Percentiles rank a stretch among this genome's conserved stretches.
Conservation (phyloP, 2,329 filamentous ascomycete species). For the Alternaria ethzedia region DNA sequence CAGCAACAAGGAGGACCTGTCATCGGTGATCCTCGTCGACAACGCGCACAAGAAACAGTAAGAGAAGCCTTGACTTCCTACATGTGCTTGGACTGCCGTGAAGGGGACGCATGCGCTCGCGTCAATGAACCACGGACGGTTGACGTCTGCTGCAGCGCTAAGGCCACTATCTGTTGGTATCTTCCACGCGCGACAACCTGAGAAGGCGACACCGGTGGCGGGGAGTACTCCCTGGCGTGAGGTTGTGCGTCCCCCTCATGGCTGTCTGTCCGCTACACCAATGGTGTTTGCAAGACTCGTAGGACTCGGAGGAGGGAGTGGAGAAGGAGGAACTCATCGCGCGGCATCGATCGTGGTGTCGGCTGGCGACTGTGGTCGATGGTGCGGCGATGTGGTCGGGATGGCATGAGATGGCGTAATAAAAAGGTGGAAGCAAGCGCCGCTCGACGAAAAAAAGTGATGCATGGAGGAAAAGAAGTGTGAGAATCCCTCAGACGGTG, state of each 20-base stretch:
- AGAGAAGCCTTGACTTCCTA: slow-evolving; percentile 18
- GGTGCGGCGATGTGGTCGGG: neutral
- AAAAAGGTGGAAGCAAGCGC: neutral
- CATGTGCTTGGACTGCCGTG: slow-evolving; percentile 19
- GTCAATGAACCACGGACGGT: slow-evolving; percentile 33
- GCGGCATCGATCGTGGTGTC: slow-evolving; percentile 3
- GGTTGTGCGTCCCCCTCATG: slow-evolving; percentile 18
- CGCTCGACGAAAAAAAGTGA: neutral
- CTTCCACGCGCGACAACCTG: slow-evolving; percentile 31
- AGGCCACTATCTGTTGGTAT: slow-evolving; percentile 35
- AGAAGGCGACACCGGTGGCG: slow-evolving; percentile 35
- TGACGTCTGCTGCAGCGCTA: slow-evolving; percentile 29
- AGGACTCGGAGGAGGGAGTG: neutral
- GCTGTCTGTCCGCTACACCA: slow-evolving; percentile 14
- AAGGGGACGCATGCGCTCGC: slow-evolving; percentile 25
- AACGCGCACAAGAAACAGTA: slow-evolving; percentile 7
- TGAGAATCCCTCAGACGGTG: neutral
- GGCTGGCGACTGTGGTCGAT: neutral
- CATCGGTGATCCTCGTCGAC: neutral
- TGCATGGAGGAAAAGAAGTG: neutral
- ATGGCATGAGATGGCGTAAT: neutral
- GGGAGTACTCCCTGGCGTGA: slow-evolving; percentile 30
- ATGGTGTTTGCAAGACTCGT: slow-evolving; percentile 4
- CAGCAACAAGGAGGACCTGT: neutral
- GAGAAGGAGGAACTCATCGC: neutral